Evolutionary conservation across 192 early-diverging fungal genomes (phyloP).

Genomic region (Coemansia sp.): DNA sequence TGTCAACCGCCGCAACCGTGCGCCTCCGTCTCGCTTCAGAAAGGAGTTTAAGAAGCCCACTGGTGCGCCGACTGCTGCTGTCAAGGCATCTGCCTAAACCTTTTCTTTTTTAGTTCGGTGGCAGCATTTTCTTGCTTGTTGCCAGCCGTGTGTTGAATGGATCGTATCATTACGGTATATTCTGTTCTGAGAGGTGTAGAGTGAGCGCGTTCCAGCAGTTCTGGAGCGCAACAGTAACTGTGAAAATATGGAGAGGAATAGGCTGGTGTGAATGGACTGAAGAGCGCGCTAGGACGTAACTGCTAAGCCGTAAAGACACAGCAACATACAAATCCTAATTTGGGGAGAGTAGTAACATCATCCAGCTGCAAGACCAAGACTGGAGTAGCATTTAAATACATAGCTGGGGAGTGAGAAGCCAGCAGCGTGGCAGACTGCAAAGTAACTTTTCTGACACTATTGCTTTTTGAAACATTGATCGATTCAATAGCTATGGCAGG

Average conservation of each 20-base stretch:
- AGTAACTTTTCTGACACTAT: not conserved
- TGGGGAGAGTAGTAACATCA: not conserved
- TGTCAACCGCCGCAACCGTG: conserved; percentile 82
- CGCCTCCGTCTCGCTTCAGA: conserved; percentile 89
- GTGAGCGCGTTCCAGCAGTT: too few relatives aligned
- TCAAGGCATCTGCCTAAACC: conserved; percentile 41
- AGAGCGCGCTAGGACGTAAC: not conserved
- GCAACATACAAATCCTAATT: not conserved
- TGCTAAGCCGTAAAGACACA: not conserved
- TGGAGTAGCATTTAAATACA: not conserved
- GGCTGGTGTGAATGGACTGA: not conserved
- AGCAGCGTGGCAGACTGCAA: not conserved
- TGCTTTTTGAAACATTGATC: not conserved
- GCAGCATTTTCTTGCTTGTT: not conserved
- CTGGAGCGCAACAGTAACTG: not conserved
- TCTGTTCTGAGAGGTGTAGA: not conserved
- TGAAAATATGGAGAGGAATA: not conserved
- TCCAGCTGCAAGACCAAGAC: not conserved
- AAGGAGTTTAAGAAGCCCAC: conserved; percentile 61
- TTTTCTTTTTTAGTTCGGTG: not conserved
- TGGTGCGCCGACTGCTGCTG: conserved; percentile 28
- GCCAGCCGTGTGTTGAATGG: not conserved
- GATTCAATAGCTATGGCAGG: not conserved
- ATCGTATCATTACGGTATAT: not conserved
- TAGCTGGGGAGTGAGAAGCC: not conserved